phyloP scores from a whole-genome alignment of 2,329 filamentous ascomycete species.

The Alternaria longipes region DNA sequence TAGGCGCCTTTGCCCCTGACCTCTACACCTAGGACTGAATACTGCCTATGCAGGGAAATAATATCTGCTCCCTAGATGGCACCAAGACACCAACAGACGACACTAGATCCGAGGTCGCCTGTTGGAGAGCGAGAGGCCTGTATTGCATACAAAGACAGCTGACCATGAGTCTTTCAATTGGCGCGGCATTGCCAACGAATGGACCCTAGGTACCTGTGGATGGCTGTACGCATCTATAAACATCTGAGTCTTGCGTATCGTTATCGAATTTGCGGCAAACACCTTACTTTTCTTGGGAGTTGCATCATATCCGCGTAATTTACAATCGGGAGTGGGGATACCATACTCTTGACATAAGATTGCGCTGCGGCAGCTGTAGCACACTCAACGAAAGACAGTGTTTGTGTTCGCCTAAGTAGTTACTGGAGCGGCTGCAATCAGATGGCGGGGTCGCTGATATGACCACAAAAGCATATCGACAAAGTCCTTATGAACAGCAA shows the following conservation, averaged over 20 bases:
- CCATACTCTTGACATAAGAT: no score
- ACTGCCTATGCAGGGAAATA: not conserved
- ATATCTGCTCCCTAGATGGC: constrained; percentile 29
- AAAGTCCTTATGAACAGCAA: no score
- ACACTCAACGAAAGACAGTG: no score
- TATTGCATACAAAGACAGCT: constrained; percentile 54
- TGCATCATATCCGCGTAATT: not conserved
- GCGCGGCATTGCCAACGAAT: constrained; percentile 50
- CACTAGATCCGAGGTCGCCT: constrained; percentile 42
- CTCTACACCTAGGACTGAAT: not conserved
- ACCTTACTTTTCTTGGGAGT: not conserved
- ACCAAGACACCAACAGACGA: constrained; percentile 51
- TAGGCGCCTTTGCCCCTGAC: constrained; percentile 22
- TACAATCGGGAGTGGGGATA: not conserved
- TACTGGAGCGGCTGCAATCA: no score
- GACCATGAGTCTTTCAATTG: constrained; percentile 51
- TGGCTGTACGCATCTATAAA: not conserved
- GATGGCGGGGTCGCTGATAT: no score
- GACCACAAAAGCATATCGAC: no score
- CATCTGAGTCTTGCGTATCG: not conserved
- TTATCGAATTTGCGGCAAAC: not conserved
- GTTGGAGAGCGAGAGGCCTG: constrained; percentile 49
- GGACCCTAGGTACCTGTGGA: constrained; percentile 20
- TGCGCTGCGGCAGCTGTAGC: no score
- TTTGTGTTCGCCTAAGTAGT: no score